A percentile compares a stretch with the other conserved stretches of the same genome.
phyloP scores from a whole-genome alignment of 2,329 filamentous ascomycete species.

The Alternaria gaisen region DNA sequence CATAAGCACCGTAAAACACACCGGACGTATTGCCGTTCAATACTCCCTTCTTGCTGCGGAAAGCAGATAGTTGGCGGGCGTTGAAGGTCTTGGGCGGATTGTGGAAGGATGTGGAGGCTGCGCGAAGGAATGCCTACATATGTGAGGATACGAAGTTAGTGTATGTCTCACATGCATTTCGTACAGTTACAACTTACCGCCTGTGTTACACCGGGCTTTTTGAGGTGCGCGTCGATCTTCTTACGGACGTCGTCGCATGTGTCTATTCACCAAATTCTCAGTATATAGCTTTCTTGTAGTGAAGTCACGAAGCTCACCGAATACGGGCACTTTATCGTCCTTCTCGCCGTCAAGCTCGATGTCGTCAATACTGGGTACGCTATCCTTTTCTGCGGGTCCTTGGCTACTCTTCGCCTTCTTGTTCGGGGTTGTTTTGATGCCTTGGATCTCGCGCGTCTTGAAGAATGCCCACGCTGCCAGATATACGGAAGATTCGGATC shows the following conservation, averaged over 20 bases:
- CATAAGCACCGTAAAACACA: constrained; percentile 64
- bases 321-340: constrained; percentile 58
- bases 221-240: constrained; percentile 64
- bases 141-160: no score
- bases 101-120: constrained; percentile 56
- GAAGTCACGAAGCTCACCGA: constrained; percentile 37
- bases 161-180: no score
- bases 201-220: constrained; percentile 60
- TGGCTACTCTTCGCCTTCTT: constrained; percentile 10
- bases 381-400: constrained; percentile 28
- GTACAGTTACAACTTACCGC: constrained; percentile 48
- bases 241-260: constrained; percentile 66
- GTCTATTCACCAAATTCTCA: constrained; percentile 37
- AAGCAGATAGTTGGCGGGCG: constrained; percentile 58
- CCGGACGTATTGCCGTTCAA: constrained; percentile 59
- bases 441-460: constrained; percentile 60
- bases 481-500: constrained; percentile 42
- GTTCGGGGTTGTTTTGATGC: constrained; percentile 47
- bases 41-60: constrained; percentile 61
- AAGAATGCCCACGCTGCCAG: constrained; percentile 53
- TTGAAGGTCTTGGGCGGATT: constrained; percentile 51
- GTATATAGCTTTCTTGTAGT: not conserved
- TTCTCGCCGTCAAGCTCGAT: constrained; percentile 61
- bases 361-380: constrained; percentile 42
- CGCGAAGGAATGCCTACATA: constrained; percentile 52